phyloP scores from a whole-genome alignment of 441 rosid species.

The Flueggea neowawraea region DNA sequence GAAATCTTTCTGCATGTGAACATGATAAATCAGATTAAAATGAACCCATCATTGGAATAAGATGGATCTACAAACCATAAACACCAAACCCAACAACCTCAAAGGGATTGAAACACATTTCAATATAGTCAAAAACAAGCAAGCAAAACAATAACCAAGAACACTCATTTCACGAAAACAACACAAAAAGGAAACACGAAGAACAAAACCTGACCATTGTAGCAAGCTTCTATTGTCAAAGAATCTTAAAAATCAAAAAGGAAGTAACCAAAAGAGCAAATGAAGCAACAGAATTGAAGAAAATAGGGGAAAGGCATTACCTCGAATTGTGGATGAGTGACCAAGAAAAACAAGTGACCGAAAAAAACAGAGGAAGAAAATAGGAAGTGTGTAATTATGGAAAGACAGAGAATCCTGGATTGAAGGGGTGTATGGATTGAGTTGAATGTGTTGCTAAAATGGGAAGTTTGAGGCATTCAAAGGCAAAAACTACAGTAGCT shows the following conservation, averaged over 20 bases:
- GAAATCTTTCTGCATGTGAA: neutral
- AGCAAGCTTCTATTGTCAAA: neutral
- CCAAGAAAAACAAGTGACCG: neutral
- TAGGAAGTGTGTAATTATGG: conserved; percentile 1
- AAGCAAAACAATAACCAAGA: neutral
- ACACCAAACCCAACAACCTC: conserved; percentile 3
- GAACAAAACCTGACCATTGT: neutral
- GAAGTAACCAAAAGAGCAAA: neutral
- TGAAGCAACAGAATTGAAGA: neutral
- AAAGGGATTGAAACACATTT: conserved; percentile 1
- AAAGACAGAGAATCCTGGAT: conserved; percentile 9
- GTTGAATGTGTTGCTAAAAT: neutral
- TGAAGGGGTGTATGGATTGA: neutral
- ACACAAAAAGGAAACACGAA: conserved; percentile 5
- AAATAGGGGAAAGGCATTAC: conserved; percentile 16
- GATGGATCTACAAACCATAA: conserved; percentile 18
- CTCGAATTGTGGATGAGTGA: conserved; percentile 18
- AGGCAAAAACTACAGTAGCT: conserved; percentile 3
- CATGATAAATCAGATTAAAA: neutral
- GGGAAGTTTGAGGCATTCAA: neutral
- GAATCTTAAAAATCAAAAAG: neutral
- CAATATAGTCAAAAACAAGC: conserved; percentile 5
- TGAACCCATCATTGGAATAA: neutral
- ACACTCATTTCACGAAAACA: conserved; percentile 4
- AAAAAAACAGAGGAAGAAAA: neutral